Conservation (phyloP, 371 early-diverging fungal genomes). For the Thermomucor indicae-seudaticae region DNA sequence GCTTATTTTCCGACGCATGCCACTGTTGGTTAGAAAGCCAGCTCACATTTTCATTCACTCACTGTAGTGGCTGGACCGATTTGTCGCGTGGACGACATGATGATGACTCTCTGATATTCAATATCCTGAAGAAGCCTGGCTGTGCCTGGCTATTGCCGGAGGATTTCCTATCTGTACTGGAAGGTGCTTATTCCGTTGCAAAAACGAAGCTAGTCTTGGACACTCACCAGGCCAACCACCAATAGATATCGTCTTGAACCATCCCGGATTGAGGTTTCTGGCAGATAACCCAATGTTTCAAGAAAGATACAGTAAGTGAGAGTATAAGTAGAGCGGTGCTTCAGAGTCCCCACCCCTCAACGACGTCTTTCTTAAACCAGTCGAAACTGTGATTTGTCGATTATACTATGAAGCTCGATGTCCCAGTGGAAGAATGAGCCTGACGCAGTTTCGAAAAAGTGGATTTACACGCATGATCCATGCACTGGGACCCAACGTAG, state of each 20-base stretch:
- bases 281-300: slow-evolving; percentile 74
- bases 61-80: slow-evolving; percentile 32
- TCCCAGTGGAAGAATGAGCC: slow-evolving; percentile 66
- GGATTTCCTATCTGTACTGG: slow-evolving; percentile 43
- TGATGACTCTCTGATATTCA: slow-evolving; percentile 37
- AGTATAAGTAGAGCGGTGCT: slow-evolving; percentile 8
- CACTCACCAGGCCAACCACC: no score
- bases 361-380: slow-evolving; percentile 19
- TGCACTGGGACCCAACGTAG: slow-evolving; percentile 63
- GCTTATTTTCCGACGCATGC: no score
- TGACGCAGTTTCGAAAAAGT: slow-evolving; percentile 64
- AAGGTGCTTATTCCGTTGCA: slow-evolving; percentile 40
- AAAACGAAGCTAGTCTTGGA: no score
- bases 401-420: slow-evolving; percentile 73
- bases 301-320: slow-evolving; percentile 77
- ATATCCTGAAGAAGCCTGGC: slow-evolving; percentile 24
- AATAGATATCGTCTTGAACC: slow-evolving; percentile 64
- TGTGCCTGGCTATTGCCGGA: slow-evolving; percentile 32
- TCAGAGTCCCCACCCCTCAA: neutral
- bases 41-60: neutral
- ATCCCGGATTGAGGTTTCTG: slow-evolving; percentile 85
- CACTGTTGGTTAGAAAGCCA: no score
- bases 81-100: slow-evolving; percentile 31
- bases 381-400: slow-evolving; percentile 79
- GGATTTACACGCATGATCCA: slow-evolving; percentile 56